Evolutionary conservation across 805 yeast species (phyloP), one percentile per base, ranked within the genome.

Genomic region (Kodamaea kaohsiungensis): DNA sequence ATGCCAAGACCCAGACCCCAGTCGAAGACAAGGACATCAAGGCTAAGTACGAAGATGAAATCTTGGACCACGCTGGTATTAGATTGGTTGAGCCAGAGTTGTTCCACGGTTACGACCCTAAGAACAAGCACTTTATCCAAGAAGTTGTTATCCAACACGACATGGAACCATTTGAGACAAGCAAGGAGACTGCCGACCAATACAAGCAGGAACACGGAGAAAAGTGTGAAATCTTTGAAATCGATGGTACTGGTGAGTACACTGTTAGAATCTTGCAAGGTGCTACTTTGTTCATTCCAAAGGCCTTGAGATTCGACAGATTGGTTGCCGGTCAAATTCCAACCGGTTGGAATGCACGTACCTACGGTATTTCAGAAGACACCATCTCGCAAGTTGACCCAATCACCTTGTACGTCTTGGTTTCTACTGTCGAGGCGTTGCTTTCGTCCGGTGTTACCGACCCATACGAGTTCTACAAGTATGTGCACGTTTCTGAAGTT

Each of bases 391-490:
- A 95, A 79, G 99, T 95, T 61, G 99, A 95, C 72, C 97, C 97
- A 59, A 83, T 95, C 67, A 95, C 99, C 39, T 82, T 95, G 69
- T 95, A 79, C 68, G 97, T 90, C 49, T 81, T 95, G 72, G 99
- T 95, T 52, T 82, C 98, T 25, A 95, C 97, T 51, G 96, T 87
- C 55, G 98, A 95, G 79, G 98, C 98, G 1, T 86, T 95, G 63
- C 81, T 95, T 62, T 76, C 93, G 54, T 84, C 98, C 60, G 99
- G 99, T 87, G 79, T 95, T 67, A 91, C 97, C 56, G 99, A 95
- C 72, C 99, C 99, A 60, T 95, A 91, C 72, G 99, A 95, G 79
- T 91, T 96, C 82, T 95, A 95, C 83, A 87, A 93, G 78, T 96
- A 95, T 71, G 96, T 96, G 49, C 99, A 95, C 73, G 96, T 95